A percentile compares a stretch with the other conserved stretches of the same genome.
Evolutionary conservation across 129 eudicot species (phyloP).

Genomic region (Artemisia annua): DNA sequence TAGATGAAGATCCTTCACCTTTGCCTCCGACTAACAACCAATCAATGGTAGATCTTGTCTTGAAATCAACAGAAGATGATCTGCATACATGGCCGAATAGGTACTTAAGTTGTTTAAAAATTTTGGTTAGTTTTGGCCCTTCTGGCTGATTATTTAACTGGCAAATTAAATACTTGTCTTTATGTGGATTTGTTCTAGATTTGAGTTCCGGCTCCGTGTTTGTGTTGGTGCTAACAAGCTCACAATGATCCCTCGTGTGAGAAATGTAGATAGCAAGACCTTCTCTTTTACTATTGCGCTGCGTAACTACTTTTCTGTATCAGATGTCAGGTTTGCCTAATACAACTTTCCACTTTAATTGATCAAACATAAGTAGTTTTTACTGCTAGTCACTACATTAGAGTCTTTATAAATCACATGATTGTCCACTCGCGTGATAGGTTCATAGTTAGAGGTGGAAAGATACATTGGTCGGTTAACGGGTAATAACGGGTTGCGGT

Average conservation of each 20-base stretch:
- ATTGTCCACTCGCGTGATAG: background rate
- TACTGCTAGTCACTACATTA: background rate
- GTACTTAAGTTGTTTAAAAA: slow-evolving; percentile 27
- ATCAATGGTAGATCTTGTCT: no score
- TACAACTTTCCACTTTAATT: slow-evolving; percentile 8
- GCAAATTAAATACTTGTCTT: background rate
- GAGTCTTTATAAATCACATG: background rate
- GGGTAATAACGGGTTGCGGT: no score
- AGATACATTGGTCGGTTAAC: no score
- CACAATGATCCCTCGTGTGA: slow-evolving; percentile 80
- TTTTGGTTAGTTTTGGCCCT: background rate
- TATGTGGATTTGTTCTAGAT: slow-evolving; percentile 46
- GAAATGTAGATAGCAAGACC: slow-evolving; percentile 68
- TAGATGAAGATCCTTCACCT: no score
- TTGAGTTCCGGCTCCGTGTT: slow-evolving; percentile 77
- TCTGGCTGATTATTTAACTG: slow-evolving; percentile 6
- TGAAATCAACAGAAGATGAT: no score
- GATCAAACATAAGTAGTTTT: background rate
- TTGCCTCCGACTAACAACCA: no score
- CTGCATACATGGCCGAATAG: slow-evolving; percentile 10
- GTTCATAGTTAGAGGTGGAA: background rate
- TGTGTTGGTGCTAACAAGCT: slow-evolving; percentile 61
- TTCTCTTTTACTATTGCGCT: slow-evolving; percentile 67
- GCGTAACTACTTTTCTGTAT: slow-evolving; percentile 76
- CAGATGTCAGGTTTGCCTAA: slow-evolving; percentile 78